phyloP scores from a whole-genome alignment of 768 basidiomycete species.

The Polyporus arcularius region DNA sequence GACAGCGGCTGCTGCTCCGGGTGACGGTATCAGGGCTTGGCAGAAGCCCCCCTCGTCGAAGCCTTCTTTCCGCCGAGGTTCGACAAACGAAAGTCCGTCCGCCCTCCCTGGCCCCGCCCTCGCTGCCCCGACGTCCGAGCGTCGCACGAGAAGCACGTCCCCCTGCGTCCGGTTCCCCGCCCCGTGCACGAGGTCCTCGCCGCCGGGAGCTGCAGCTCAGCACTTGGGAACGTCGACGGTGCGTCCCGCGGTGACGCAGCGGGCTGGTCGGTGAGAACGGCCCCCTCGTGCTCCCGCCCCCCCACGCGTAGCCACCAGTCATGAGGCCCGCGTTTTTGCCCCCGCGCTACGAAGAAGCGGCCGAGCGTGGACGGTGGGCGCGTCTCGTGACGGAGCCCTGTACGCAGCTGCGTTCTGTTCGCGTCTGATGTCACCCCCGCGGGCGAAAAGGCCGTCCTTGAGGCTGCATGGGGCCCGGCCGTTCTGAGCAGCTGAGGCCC shows the following conservation, averaged over 20 bases:
- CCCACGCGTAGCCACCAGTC: neutral
- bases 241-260: neutral
- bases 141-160: neutral
- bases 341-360: conserved; percentile 8
- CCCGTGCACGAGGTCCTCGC: no score
- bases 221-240: neutral
- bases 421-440: no score
- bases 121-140: neutral
- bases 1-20: no score
- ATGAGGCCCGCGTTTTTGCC: conserved; percentile 9
- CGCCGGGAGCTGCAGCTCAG: no score
- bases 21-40: neutral
- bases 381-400: neutral
- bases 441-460: no score
- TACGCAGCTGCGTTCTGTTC: no score
- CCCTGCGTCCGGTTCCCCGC: neutral
- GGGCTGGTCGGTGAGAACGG: conserved; percentile 4
- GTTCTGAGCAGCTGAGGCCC: no score
- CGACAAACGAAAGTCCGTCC: conserved; percentile 22
- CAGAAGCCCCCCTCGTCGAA: neutral
- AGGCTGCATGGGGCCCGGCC: no score
- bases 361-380: conserved; percentile 5
- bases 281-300: conserved; percentile 3
- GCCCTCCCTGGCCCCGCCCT: neutral
- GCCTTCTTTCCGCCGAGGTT: conserved; percentile 16